Evolutionary conservation across 2,329 filamentous ascomycete genomes (phyloP).

Genomic region (Colletotrichum falcatum): DNA sequence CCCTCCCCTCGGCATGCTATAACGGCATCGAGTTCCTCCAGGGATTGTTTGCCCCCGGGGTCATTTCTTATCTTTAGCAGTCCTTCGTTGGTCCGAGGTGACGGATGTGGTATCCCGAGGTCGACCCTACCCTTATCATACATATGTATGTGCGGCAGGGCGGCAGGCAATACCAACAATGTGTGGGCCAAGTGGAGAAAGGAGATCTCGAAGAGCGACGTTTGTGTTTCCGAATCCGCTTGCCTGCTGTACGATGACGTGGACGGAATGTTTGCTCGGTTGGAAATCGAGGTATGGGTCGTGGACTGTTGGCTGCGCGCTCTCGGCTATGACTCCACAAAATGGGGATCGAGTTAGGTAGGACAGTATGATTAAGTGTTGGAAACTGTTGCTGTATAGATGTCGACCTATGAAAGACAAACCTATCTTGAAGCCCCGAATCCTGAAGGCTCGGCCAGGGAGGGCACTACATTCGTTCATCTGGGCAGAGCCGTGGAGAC

Average conservation of each 20-base stretch:
- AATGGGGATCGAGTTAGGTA: background rate
- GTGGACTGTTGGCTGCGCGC: background rate
- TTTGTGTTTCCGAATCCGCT: background rate
- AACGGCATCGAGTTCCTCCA: background rate
- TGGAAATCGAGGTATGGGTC: background rate
- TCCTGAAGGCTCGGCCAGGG: background rate
- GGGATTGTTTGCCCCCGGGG: background rate
- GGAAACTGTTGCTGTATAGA: background rate
- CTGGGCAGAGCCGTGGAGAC: background rate
- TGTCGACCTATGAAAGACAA: background rate
- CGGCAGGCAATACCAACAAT: background rate
- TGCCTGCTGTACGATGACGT: no score
- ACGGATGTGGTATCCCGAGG: background rate
- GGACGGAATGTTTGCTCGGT: background rate
- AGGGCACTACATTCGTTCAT: background rate
- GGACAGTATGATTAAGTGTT: background rate
- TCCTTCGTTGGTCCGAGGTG: background rate
- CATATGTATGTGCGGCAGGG: background rate
- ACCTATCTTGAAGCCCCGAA: background rate
- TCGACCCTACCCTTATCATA: background rate
- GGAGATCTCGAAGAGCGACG: no score
- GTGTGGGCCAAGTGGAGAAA: background rate
- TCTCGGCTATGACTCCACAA: background rate
- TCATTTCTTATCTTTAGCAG: no score
- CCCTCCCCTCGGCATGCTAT: background rate